Base-by-base conservation (phyloP, 108 stramenopile genomes). In the Cylindrotheca closterium region DNA sequence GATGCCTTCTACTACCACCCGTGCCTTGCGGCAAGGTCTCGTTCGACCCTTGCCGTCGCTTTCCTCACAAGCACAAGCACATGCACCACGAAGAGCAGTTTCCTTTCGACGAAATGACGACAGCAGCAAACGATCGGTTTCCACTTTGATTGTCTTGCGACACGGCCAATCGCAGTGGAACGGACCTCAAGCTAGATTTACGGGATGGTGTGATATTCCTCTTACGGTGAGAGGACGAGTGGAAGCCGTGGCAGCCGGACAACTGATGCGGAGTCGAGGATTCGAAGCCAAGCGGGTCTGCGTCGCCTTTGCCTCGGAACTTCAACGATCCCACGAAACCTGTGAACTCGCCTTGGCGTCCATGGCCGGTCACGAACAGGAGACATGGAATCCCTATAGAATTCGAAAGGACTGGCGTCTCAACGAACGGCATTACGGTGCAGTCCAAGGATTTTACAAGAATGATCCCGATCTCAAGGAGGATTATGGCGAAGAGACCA, bases 81-180 rank as follows among this genome's bases (percentile, higher is more conserved):
- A n/a, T n/a, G n/a, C n/a, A n/a, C n/a, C n/a, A n/a, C n/a, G n/a
- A n/a, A n/a, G n/a, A n/a, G n/a, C n/a, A n/a, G n/a, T n/a, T n/a
- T n/a, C n/a, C n/a, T n/a, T n/a, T n/a, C n/a, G n/a, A n/a, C n/a
- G n/a, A n/a, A n/a, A n/a, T n/a, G n/a, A n/a, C n/a, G n/a, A n/a
- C 37, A 42, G 15, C 15, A 15, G 37, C 7, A 42, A 52, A 21
- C 54, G 73, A 32, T 31, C 27, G 4, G 56, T 63, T 47, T 55
- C 57, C 5, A 88, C 87, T 5, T 72, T 88, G 19, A 73, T 88
- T 34, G 70, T 88, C 37, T 77, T 88, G 23, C 83, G 95, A 56
- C 87, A 88, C 58, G 87, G 95, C 32, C 90, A 96, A 60, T 90
- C 87, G 15, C 82, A 78, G 22, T 96, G 92, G 94, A 96, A 96